Percentiles rank a stretch among this genome's conserved stretches.
phyloP scores from a whole-genome alignment of 306 rosid genomes.

The Arachis stenosperma region DNA sequence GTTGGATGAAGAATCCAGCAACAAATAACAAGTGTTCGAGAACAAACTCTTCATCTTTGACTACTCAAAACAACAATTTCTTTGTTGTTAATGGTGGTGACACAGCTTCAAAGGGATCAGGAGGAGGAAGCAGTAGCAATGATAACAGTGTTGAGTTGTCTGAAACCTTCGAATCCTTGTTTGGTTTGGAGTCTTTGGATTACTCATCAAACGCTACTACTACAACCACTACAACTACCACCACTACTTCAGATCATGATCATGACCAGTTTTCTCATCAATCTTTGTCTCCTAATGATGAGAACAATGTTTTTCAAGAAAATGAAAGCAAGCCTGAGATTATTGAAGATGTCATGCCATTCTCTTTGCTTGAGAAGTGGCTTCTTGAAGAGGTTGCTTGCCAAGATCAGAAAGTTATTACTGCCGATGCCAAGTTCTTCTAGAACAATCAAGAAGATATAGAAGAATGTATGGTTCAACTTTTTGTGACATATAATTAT shows the following conservation, averaged over 20 bases:
- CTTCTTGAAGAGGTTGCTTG: conserved; percentile 65
- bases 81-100: conserved; percentile 56
- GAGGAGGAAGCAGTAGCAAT: background rate
- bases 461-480: background rate
- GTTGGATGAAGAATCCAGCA: conserved; percentile 72
- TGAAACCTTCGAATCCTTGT: conserved; percentile 56
- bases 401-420: conserved; percentile 49
- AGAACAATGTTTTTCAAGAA: conserved; percentile 55
- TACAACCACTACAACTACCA: conserved; percentile 35
- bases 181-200: conserved; percentile 64
- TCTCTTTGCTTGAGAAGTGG: conserved; percentile 87
- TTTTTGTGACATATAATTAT: conserved; percentile 26
- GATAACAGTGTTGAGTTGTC: conserved; percentile 37
- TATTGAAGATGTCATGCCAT: conserved; percentile 46
- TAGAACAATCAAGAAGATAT: conserved; percentile 7
- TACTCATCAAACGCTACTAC: conserved; percentile 36
- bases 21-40: conserved; percentile 38
- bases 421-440: conserved; percentile 39
- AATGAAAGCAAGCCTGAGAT: conserved; percentile 57
- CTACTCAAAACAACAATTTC: conserved; percentile 42
- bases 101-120: conserved; percentile 39
- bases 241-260: conserved; percentile 32
- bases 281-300: conserved; percentile 56
- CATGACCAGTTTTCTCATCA: conserved; percentile 51
- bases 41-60: conserved; percentile 32